phyloP scores from a whole-genome alignment of 805 yeast species.

The Sungouiella thailandica region DNA sequence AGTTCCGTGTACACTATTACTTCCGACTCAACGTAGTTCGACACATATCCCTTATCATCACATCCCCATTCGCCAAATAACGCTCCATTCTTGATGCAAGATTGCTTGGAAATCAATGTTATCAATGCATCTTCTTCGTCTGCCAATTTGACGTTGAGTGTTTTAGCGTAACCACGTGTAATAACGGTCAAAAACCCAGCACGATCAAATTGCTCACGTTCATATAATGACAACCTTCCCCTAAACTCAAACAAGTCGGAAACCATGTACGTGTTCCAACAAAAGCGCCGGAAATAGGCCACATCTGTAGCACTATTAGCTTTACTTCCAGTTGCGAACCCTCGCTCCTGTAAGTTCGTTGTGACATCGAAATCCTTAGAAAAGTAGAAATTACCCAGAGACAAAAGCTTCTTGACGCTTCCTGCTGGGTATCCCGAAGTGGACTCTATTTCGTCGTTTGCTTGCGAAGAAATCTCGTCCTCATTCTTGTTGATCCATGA shows the following conservation, averaged over 20 bases:
- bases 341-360: constrained; percentile 41
- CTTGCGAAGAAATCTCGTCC: constrained; percentile 7
- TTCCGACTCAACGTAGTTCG: constrained; percentile 52
- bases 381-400: constrained; percentile 46
- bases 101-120: constrained; percentile 49
- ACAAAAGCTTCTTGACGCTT: constrained; percentile 40
- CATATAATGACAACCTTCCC: constrained; percentile 35
- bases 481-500: constrained; percentile 17
- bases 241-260: constrained; percentile 44
- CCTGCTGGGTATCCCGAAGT: constrained; percentile 33
- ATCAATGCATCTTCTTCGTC: constrained; percentile 35
- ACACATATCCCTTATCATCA: constrained; percentile 51
- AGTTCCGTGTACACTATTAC: constrained; percentile 39
- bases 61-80: constrained; percentile 55
- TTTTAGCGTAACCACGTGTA: constrained; percentile 48
- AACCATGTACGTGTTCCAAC: constrained; percentile 49
- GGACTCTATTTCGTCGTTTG: constrained; percentile 17
- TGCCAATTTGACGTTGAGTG: constrained; percentile 29
- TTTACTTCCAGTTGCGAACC: constrained; percentile 17
- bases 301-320: constrained; percentile 27
- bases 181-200: constrained; percentile 45
- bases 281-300: constrained; percentile 41
- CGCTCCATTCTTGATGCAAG: constrained; percentile 43
- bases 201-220: constrained; percentile 37
- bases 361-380: constrained; percentile 45